These are phyloP conservation scores for Pythium scleroteichum DNA, from an alignment of 352 stramenopile species.

Conservation along the genomic window DNA sequence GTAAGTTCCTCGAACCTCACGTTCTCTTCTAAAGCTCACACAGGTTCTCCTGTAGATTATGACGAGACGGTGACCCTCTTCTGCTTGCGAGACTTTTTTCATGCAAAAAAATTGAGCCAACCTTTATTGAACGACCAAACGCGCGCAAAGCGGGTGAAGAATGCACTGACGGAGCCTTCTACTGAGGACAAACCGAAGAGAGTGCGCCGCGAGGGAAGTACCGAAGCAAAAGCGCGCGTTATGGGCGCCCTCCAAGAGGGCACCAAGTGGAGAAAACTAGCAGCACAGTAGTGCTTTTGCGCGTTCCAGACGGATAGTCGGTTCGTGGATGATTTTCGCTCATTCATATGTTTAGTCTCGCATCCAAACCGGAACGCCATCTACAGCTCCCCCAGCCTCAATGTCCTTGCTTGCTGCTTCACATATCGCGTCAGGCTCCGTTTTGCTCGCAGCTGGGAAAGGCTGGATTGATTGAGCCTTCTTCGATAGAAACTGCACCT, in stretches of 20 bases:
- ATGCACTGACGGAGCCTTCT: conserved; percentile 22
- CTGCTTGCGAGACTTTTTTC: conserved; percentile 71
- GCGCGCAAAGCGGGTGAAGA: conserved; percentile 55
- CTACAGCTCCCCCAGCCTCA: not conserved
- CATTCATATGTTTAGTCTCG: conserved; percentile 16
- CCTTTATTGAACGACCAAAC: conserved; percentile 76
- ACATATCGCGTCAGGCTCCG: too few species aligned
- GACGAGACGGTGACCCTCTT: conserved; percentile 81
- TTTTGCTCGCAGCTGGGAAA: too few species aligned
- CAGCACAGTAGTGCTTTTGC: not conserved
- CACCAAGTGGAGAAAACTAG: conserved; percentile 24
- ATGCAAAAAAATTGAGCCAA: conserved; percentile 70
- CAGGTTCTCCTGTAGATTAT: conserved; percentile 44
- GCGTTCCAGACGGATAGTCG: not conserved
- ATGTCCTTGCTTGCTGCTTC: not conserved
- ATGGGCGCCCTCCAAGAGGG: conserved; percentile 34
- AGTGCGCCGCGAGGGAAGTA: conserved; percentile 28
- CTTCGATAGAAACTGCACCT: conserved; percentile 63
- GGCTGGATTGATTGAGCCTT: conserved; percentile 3
- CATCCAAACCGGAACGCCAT: conserved; percentile 24
- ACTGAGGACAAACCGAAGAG: conserved; percentile 26
- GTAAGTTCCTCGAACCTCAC: conserved; percentile 33
- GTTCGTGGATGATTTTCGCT: not conserved
- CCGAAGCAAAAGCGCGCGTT: conserved; percentile 44
- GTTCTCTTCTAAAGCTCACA: too few species aligned